Conservation (phyloP, 192 early-diverging fungal species). For the Phycomyces blakesleeanus region DNA sequence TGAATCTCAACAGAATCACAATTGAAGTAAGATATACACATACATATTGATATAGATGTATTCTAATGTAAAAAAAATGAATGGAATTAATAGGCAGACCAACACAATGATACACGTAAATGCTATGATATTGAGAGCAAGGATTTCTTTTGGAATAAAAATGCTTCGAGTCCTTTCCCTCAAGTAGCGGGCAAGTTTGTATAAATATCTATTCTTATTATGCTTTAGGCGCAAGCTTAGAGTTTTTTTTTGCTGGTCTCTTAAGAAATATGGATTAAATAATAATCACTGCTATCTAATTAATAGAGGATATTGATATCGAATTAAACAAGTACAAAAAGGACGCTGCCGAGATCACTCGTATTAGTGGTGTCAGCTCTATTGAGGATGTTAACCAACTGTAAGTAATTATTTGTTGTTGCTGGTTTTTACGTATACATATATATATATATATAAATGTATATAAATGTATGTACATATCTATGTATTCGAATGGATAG, state of each 20-base stretch:
- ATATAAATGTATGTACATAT: too few species aligned
- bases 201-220: background rate
- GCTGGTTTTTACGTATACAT: too few species aligned
- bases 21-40: slow-evolving; percentile 60
- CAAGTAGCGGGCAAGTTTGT: slow-evolving; percentile 70
- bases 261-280: too few species aligned
- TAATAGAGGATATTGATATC: slow-evolving; percentile 82
- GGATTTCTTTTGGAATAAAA: slow-evolving; percentile 94
- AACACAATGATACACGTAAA: slow-evolving; percentile 65
- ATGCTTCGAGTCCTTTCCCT: slow-evolving; percentile 91
- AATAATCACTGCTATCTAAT: too few species aligned
- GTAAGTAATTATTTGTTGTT: slow-evolving; percentile 46
- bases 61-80: background rate
- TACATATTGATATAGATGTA: too few species aligned
- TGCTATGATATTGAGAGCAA: slow-evolving; percentile 83
- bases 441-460: too few species aligned
- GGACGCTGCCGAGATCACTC: slow-evolving; percentile 90
- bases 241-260: too few species aligned
- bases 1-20: slow-evolving; percentile 85
- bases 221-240: too few species aligned
- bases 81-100: slow-evolving; percentile 40
- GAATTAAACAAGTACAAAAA: slow-evolving; percentile 93
- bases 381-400: slow-evolving; percentile 75
- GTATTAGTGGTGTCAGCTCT: slow-evolving; percentile 76
- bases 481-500: background rate